Percentiles rank a stretch among this genome's conserved stretches.
phyloP scores from a whole-genome alignment of 108 stramenopile genomes.

The Bacterosira constricta region DNA sequence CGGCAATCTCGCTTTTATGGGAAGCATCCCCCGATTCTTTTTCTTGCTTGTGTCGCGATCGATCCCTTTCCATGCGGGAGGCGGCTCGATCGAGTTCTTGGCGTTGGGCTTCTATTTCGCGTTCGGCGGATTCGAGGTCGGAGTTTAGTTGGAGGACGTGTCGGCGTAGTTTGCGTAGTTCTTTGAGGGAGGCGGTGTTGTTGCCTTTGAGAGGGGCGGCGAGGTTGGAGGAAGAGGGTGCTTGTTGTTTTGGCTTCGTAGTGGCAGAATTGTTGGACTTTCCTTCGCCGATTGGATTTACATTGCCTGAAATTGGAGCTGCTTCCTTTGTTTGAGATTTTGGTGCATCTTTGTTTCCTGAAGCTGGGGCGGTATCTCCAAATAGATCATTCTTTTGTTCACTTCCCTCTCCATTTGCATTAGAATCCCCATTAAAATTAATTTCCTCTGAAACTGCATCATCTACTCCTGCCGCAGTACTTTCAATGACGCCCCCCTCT shows the following conservation, averaged over 20 bases:
- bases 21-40: constrained; percentile 53
- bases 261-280: neutral
- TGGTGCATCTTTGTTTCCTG: neutral
- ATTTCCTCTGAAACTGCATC: neutral
- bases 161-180: constrained; percentile 67
- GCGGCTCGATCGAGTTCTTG: constrained; percentile 76
- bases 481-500: neutral
- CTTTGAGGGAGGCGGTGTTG: constrained; percentile 45
- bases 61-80: constrained; percentile 79
- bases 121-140: constrained; percentile 75
- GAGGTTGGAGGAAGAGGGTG: constrained; percentile 4
- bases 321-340: neutral
- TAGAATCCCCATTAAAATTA: constrained; percentile 1
- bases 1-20: constrained; percentile 53
- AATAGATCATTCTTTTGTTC: neutral
- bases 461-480: neutral
- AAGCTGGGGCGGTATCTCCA: neutral
- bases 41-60: constrained; percentile 62
- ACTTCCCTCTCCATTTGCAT: neutral
- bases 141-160: constrained; percentile 77
- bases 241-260: neutral
- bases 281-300: neutral
- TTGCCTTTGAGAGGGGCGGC: neutral
- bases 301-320: neutral
- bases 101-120: constrained; percentile 79